phyloP scores from a whole-genome alignment of 2,329 filamentous ascomycete species.

The Aspergillus sp. region DNA sequence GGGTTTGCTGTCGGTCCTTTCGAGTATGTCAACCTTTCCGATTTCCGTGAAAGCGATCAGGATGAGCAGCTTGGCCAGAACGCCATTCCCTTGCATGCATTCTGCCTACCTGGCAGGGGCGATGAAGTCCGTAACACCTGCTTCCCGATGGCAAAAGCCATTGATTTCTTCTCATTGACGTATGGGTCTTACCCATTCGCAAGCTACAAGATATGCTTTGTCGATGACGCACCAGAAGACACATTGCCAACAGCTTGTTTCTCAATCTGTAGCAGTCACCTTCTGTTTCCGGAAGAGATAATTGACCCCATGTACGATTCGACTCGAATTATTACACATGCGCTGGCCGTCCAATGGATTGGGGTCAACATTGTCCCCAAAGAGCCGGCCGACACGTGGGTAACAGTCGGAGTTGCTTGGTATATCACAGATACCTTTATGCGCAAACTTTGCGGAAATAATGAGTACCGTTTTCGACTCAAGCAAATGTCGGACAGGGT shows the following conservation, averaged over 20 bases:
- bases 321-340: constrained; percentile 78
- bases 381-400: constrained; percentile 80
- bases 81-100: constrained; percentile 86
- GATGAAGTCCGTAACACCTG: constrained; percentile 88
- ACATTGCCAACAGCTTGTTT: constrained; percentile 79
- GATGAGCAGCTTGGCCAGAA: constrained; percentile 89
- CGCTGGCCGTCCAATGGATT: constrained; percentile 89
- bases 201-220: constrained; percentile 90
- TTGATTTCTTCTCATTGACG: constrained; percentile 88
- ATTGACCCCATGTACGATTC: constrained; percentile 84
- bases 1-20: constrained; percentile 95
- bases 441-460: constrained; percentile 87
- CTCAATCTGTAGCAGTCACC: constrained; percentile 81
- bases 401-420: constrained; percentile 85
- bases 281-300: constrained; percentile 83
- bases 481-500: constrained; percentile 83
- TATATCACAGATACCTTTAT: constrained; percentile 96
- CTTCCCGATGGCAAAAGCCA: constrained; percentile 77
- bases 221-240: constrained; percentile 83
- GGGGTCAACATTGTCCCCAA: constrained; percentile 90
- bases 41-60: constrained; percentile 87
- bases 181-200: constrained; percentile 91
- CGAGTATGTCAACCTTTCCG: constrained; percentile 86
- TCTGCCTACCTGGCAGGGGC: constrained; percentile 81
- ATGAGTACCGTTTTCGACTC: constrained; percentile 89